Conservation (phyloP, 148 eudicot genomes). For the Dysphania ambrosioides region DNA sequence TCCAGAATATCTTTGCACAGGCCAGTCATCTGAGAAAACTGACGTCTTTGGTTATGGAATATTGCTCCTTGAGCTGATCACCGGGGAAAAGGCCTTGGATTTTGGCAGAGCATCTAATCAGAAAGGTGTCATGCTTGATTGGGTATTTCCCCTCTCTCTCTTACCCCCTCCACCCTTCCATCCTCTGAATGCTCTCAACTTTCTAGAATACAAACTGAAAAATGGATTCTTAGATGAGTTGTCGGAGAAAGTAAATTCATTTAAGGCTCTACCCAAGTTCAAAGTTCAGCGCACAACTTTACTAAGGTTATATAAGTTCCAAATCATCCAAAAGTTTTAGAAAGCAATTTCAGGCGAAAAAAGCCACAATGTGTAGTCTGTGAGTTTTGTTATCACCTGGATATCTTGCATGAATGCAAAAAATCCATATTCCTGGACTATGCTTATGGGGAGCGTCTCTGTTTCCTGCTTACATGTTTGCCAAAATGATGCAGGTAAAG, state of each 20-base stretch:
- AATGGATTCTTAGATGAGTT: no score
- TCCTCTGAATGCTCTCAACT: no score
- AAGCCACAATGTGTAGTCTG: not conserved
- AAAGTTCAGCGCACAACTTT: no score
- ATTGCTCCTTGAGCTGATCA: constrained; percentile 84
- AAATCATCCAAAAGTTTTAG: no score
- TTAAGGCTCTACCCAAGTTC: no score
- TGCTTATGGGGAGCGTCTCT: not conserved
- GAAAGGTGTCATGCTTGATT: constrained; percentile 87
- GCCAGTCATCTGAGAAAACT: constrained; percentile 95
- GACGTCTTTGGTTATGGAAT: constrained; percentile 95
- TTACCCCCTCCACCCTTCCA: not conserved
- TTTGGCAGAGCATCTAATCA: constrained; percentile 72
- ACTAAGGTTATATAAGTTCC: not conserved
- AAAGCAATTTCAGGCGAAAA: no score
- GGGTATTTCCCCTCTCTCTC: constrained; percentile 40
- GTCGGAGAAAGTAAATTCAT: no score
- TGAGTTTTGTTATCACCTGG: not conserved
- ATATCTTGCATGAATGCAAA: not conserved
- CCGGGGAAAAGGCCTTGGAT: constrained; percentile 83
- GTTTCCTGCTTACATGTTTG: not conserved
- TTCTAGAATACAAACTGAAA: no score
- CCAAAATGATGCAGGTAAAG: constrained; percentile 49
- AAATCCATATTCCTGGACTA: not conserved
- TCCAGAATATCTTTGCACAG: constrained; percentile 84